phyloP scores from a whole-genome alignment of 2,329 filamentous ascomycete species.

The Aspergillus amoenus region DNA sequence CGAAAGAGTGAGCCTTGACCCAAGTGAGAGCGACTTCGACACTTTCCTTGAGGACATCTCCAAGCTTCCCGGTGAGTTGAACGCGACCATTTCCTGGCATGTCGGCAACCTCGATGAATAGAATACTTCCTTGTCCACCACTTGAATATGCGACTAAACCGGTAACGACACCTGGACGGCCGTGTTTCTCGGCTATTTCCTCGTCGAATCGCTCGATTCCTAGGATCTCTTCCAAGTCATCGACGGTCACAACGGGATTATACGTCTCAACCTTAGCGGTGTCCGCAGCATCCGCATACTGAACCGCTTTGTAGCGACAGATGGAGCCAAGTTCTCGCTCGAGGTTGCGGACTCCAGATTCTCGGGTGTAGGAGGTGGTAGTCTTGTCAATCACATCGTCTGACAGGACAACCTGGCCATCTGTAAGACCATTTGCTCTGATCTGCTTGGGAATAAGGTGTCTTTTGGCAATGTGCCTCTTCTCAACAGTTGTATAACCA shows the following conservation, averaged over 20 bases:
- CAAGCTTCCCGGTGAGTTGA: slow-evolving; percentile 93
- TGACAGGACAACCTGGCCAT: slow-evolving; percentile 72
- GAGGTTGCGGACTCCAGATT: slow-evolving; percentile 92
- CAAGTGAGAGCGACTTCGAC: slow-evolving; percentile 95
- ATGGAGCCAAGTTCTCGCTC: slow-evolving; percentile 95
- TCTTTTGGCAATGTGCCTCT: slow-evolving; percentile 87
- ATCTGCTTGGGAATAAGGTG: slow-evolving; percentile 98
- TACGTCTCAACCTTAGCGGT: slow-evolving; percentile 67
- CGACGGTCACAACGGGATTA: slow-evolving; percentile 68
- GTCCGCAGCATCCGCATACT: slow-evolving; percentile 89
- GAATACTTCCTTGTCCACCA: slow-evolving; percentile 89
- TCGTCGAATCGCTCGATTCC: slow-evolving; percentile 93
- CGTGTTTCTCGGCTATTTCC: slow-evolving; percentile 84
- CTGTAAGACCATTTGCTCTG: slow-evolving; percentile 77
- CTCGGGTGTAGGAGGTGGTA: slow-evolving; percentile 93
- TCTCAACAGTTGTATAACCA: slow-evolving; percentile 96
- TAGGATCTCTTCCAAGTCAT: slow-evolving; percentile 85
- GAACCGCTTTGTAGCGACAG: slow-evolving; percentile 91
- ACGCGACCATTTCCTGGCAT: slow-evolving; percentile 93
- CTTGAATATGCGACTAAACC: slow-evolving; percentile 92
- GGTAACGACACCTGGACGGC: slow-evolving; percentile 87
- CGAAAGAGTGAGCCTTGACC: slow-evolving; percentile 95
- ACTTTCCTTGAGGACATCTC: slow-evolving; percentile 93
- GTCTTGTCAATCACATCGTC: slow-evolving; percentile 90
- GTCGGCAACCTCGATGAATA: slow-evolving; percentile 97